Conservation (phyloP, 345 rosid genomes). For the Eucalyptus tenuipes region DNA sequence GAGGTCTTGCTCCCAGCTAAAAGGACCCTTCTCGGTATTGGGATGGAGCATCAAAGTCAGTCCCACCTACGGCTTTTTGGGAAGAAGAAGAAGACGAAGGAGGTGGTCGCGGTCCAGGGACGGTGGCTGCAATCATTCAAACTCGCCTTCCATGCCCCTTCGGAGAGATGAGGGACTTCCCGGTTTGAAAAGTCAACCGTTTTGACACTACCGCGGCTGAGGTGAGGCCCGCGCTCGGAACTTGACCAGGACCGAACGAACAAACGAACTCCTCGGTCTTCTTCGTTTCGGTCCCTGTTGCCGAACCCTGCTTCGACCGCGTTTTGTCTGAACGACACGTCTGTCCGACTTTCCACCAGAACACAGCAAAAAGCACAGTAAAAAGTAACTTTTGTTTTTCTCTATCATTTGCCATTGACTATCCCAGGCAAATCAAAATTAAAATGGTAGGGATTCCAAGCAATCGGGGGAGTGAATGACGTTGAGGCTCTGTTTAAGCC, state of each 20-base stretch:
- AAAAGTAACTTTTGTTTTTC: neutral
- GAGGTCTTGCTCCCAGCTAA: neutral
- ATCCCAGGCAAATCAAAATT: neutral
- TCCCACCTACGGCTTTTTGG: neutral
- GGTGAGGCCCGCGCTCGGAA: neutral
- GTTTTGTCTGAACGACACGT: neutral
- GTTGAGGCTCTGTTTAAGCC: neutral
- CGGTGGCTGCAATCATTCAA: neutral
- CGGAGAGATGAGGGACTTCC: neutral
- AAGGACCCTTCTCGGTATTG: neutral
- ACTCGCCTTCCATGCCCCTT: neutral
- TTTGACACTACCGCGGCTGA: neutral
- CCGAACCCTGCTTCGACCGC: neutral
- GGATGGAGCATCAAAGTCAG: neutral
- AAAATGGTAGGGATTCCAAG: neutral
- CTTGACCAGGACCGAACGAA: neutral
- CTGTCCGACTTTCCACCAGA: fast-evolving
- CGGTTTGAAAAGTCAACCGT: neutral
- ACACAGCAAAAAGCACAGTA: too few relatives aligned
- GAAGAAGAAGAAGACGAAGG: fast-evolving
- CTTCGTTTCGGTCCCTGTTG: neutral
- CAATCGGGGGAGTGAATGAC: neutral
- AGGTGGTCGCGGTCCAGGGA: neutral
- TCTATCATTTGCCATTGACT: neutral
- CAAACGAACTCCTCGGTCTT: neutral